Base-by-base conservation (phyloP, 192 early-diverging fungal genomes). In the Coemansia reversa region DNA sequence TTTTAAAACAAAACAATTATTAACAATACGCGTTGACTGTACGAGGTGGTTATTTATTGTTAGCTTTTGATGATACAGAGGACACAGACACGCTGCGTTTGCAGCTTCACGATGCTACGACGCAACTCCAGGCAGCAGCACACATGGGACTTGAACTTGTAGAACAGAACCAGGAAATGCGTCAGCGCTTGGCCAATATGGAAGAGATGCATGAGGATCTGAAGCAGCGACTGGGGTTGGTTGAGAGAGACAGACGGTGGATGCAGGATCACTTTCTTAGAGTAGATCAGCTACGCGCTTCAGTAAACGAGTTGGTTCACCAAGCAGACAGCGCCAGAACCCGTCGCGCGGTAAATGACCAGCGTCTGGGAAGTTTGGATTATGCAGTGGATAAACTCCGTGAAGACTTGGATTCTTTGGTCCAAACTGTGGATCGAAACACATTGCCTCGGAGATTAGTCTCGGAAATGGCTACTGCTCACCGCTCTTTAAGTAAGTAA, bases 211-310 rank as follows among this genome's bases (percentile, higher is more conserved):
- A 81, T 11, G 63, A 67, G 20, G 74, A 72, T 25, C 56, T 81
- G 51, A 60, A 42, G 1, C 69, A 69, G 52, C 70, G 74, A 0
- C 53, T 81, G 35, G 33, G 32, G 16, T 29, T 75, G 14, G 42
- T 75, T 7, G 79, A 81, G 63, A 66, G 70, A 16, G 79, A 81
- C 60, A 65, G 70, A 5, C 57, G 73, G 53, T 72, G 79, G 70
- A 69, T 75, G 64, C 79, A 81, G 42, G 69, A 81, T 50, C 73
- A 81, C 59, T 81, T 74, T 5, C 39, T 81, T 18, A 66, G 73
- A 3, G 60, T 81, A 7, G 79, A 81, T 58, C 73, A 81, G 33
- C 12, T 76, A 7, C 35, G 64, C 3, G 79, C 55, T 4, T 60
- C 59, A 2, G 55, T 81, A 7, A 51, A 27, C 33, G 79, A 81